Evolutionary conservation across 306 rosid genomes (phyloP).

Genomic region (Coriaria nepalensis): DNA sequence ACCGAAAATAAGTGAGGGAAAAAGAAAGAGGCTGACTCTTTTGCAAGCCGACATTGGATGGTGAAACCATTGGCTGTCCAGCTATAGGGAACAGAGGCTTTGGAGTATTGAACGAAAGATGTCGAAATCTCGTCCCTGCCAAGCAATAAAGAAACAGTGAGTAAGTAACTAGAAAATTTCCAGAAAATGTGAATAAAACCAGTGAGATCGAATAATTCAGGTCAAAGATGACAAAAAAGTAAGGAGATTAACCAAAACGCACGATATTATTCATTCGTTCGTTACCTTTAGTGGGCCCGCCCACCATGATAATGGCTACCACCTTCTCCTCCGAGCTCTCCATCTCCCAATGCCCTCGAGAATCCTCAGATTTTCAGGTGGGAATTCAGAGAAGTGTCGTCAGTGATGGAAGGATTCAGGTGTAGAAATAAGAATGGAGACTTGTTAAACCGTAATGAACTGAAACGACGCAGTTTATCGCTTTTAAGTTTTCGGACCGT

Average conservation of each 20-base stretch:
- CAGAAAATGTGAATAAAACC: not conserved
- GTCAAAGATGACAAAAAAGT: not conserved
- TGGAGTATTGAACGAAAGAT: constrained; percentile 89
- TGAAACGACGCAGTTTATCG: too few species aligned
- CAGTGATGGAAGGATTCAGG: too few species aligned
- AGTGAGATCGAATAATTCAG: not conserved
- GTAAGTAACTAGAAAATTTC: constrained; percentile 1
- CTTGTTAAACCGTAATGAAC: too few species aligned
- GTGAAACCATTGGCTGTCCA: constrained; percentile 89
- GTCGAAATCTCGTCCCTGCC: constrained; percentile 95
- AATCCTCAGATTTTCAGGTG: constrained; percentile 26
- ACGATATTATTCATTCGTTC: not conserved
- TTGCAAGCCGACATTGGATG: constrained; percentile 94
- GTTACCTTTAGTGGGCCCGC: constrained; percentile 93
- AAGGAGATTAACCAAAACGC: not conserved
- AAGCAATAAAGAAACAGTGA: constrained; percentile 10
- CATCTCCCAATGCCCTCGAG: constrained; percentile 20
- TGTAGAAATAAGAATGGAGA: too few species aligned
- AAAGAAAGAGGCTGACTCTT: constrained; percentile 37
- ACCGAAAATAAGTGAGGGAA: not conserved
- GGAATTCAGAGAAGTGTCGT: not conserved
- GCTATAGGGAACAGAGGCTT: constrained; percentile 97
- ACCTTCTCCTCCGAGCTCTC: constrained; percentile 71
- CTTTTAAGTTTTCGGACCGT: too few species aligned
- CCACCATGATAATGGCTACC: constrained; percentile 97